These are phyloP conservation scores for Phytophthora boehmeriae DNA, from an alignment of 352 stramenopile genomes.

Conservation along the genomic window DNA sequence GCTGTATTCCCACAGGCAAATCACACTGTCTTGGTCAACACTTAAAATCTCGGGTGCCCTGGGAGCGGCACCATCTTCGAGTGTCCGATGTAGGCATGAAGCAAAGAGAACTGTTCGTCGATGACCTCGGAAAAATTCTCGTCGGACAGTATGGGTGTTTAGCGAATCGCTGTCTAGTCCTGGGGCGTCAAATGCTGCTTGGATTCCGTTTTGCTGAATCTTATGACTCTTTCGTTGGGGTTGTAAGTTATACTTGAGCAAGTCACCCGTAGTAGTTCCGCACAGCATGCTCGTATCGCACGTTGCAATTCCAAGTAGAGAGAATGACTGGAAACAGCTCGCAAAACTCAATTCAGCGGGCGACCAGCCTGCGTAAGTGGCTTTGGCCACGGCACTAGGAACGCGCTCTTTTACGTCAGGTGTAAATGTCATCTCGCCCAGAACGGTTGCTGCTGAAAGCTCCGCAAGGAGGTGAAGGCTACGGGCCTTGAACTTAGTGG, in stretches of 20 bases:
- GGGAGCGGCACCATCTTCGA: neutral
- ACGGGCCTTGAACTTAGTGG: constrained; percentile 42
- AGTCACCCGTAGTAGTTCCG: constrained; percentile 34
- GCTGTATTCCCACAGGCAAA: constrained; percentile 53
- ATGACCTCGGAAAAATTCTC: constrained; percentile 54
- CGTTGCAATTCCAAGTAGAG: constrained; percentile 14
- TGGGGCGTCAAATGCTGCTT: constrained; percentile 42
- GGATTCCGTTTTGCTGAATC: constrained; percentile 3
- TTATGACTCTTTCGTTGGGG: neutral
- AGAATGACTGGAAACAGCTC: constrained; percentile 33
- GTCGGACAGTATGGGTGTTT: constrained; percentile 13
- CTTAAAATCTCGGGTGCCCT: constrained; percentile 38
- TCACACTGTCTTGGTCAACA: constrained; percentile 39
- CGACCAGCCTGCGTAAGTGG: constrained; percentile 7
- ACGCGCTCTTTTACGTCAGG: constrained; percentile 25
- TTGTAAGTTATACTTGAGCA: constrained; percentile 42
- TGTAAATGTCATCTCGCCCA: constrained; percentile 27
- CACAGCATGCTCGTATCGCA: constrained; percentile 28
- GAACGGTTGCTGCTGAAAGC: constrained; percentile 20
- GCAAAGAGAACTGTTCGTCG: constrained; percentile 39
- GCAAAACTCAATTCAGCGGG: constrained; percentile 22
- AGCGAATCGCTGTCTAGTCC: constrained; percentile 6
- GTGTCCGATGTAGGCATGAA: constrained; percentile 25
- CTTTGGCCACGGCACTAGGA: constrained; percentile 19
- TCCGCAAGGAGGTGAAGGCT: constrained; percentile 33